Evolutionary conservation across 768 basidiomycete genomes (phyloP), one percentile per base, ranked within the genome.

Genomic region (Boletus sp.): DNA sequence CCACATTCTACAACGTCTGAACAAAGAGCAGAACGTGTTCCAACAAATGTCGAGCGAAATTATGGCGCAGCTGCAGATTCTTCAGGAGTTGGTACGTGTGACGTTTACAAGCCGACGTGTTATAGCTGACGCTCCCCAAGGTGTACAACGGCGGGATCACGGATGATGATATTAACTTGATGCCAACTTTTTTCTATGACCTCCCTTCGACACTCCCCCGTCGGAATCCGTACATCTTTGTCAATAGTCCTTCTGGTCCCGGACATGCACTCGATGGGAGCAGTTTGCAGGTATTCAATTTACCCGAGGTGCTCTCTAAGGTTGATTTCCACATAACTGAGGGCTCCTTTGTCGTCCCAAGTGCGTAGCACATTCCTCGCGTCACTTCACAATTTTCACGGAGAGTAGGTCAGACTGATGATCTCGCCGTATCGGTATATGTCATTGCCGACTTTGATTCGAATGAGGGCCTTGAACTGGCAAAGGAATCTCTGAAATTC

Each of bases 141-240:
- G 69, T 91, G 2, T 87, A 89, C 66, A 65, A 67, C 29, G 82
- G 84, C 7, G 71, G 74, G 35, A 66, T 93, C 17, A 78, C 79
- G 9, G 85, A 90, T 45, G 78, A 77, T 1, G 72, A 78, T 40
- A 71, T 71, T 8, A 74, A 75, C 7, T 76, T 79, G 33, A 80
- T 91, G 52, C 73, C 82, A 32, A 87, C 79, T 14, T 94, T 90
- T 73, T 98, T 98, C 75, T 98, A 96, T 67, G 92, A 96, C 64
- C 80, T 94, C 7, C 90, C 94, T 1, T 83, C 82, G 0, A 85
- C 91, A 0, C 77, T 78, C 41, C 75, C 79, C 54, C 80, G 87
- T 11, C 75, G 97, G n/a, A 98, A 93, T 71, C 76, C 73, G 29
- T 83, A 89, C 66, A 85, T 98, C 52, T 83, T 85, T 64, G 84